phyloP scores from a whole-genome alignment of 345 rosid genomes.

The Citrus maxima region DNA sequence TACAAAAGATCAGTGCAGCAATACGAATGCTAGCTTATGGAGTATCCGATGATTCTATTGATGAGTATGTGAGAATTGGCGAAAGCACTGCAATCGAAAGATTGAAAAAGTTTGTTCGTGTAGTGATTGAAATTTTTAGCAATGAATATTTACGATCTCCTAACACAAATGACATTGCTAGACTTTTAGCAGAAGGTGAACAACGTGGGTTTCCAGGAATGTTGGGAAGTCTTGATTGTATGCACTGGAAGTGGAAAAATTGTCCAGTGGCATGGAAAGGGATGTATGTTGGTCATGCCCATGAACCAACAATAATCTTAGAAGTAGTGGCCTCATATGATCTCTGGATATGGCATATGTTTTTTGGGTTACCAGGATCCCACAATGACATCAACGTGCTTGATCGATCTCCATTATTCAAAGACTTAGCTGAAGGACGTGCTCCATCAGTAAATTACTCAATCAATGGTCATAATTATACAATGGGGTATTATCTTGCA shows the following conservation, averaged over 20 bases:
- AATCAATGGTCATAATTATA: neutral
- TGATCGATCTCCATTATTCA: neutral
- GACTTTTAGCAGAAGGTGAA: neutral
- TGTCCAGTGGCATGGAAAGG: neutral
- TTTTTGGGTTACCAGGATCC: neutral
- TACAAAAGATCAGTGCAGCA: neutral
- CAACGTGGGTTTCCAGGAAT: neutral
- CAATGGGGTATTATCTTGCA: neutral
- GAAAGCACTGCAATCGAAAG: neutral
- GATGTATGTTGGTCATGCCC: neutral
- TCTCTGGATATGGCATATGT: neutral
- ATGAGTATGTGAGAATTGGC: neutral
- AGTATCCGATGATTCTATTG: neutral
- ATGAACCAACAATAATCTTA: neutral
- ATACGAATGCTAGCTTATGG: neutral
- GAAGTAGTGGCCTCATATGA: neutral
- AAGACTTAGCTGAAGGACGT: neutral
- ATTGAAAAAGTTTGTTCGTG: neutral
- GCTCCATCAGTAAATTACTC: neutral
- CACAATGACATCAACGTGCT: neutral
- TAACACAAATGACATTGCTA: neutral
- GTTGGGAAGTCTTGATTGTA: neutral
- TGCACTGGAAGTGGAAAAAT: neutral
- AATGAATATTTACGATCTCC: neutral
- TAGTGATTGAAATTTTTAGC: neutral